Base-by-base conservation (phyloP, 2,329 filamentous ascomycete species). In the Neonectria coccinea region DNA sequence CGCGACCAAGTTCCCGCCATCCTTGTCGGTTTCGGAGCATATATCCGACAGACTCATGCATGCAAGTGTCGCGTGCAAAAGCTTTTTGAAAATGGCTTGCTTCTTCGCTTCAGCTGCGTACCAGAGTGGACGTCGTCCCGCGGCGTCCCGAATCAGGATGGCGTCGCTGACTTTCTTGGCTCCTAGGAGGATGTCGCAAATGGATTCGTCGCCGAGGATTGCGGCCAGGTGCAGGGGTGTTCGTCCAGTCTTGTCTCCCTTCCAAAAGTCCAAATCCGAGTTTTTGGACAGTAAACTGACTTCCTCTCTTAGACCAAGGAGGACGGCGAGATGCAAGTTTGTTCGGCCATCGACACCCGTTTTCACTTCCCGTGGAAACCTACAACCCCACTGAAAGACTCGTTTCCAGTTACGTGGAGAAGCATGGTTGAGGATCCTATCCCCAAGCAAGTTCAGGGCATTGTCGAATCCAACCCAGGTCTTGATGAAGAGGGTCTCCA, bases 211-310 rank as follows among this genome's bases (percentile, higher is more conserved):
- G 6, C 56, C 56, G 7, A 27, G 14, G n/a, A 59, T 59, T 12
- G n/a, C 33, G 5, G 47, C 45, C 4, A 59, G 16, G 25, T 59
- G 56, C 12, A 59, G 25, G 7, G 52, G 36, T 7, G 39, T 55
- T 18, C n/a, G 7, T 10, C 25, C 39, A 27, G 25, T 25, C 2
- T n/a, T 8, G n/a, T 54, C 52, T 27, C 10, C n/a, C 14, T 5
- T 27, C 3, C 11, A 4, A n/a, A 54, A 36, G 12, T 54, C 22
- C 12, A 42, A 27, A 16, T 10, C 7, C 10, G 22, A 8, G 6
- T 20, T n/a, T 42, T n/a, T 42, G 4, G 9, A n/a, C 12, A 42
- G 9, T 6, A 54, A 42, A 10, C 14, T 27, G 1, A 54, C 36
- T 14, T 54, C 33, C 11, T 54, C 52, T n/a, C 18, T 6, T 36